Conservation (phyloP, 805 yeast species). For the Grigorovia yakushimaensis region DNA sequence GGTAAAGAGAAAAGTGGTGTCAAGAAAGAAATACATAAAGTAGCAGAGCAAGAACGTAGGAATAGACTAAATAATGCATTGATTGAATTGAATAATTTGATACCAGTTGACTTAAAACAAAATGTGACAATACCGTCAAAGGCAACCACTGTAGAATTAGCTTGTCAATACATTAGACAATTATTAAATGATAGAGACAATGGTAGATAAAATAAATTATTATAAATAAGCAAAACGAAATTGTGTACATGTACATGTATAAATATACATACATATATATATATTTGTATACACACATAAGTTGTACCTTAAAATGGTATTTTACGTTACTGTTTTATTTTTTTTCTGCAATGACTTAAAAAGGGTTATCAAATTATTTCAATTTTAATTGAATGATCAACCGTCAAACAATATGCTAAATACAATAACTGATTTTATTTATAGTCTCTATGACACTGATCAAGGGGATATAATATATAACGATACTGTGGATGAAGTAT, state of each 20-base stretch:
- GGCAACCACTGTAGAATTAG: slow-evolving; percentile 92
- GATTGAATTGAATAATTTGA: slow-evolving; percentile 55
- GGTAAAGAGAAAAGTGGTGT: slow-evolving; percentile 7
- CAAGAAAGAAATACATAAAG: slow-evolving; percentile 50
- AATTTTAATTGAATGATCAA: no score
- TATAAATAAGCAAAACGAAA: background rate
- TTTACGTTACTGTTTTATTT: no score
- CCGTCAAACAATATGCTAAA: background rate
- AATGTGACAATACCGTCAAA: slow-evolving; percentile 65
- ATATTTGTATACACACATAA: no score
- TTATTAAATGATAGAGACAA: slow-evolving; percentile 1
- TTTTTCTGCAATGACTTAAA: no score
- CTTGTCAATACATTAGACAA: slow-evolving; percentile 55
- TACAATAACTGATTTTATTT: background rate
- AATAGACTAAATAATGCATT: slow-evolving; percentile 86
- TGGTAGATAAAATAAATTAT: background rate
- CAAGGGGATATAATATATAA: background rate
- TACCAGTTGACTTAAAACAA: slow-evolving; percentile 54
- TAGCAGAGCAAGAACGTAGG: slow-evolving; percentile 94
- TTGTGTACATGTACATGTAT: no score
- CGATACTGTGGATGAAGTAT: background rate
- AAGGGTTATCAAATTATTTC: background rate
- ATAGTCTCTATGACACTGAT: background rate
- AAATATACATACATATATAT: no score
- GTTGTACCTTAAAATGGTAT: no score